A percentile compares a stretch with the other conserved stretches of the same genome.
phyloP scores from a whole-genome alignment of 768 basidiomycete genomes.

The Mycena sanguinolenta region DNA sequence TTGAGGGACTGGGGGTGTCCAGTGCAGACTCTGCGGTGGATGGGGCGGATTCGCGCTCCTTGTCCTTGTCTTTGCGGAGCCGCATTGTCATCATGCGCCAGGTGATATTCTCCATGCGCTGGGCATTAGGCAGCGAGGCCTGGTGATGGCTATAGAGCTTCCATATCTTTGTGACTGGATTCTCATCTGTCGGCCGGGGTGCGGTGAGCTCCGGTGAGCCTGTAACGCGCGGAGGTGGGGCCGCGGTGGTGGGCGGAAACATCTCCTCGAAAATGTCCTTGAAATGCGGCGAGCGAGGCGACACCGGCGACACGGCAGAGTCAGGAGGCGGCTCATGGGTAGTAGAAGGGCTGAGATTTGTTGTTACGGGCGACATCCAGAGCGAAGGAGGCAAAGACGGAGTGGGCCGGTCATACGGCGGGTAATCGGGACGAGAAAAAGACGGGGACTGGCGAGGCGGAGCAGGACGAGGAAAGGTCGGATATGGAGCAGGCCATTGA shows the following conservation, averaged over 20 bases:
- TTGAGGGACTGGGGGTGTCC: slow-evolving; percentile 34
- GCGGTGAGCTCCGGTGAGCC: slow-evolving; percentile 50
- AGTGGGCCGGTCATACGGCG: slow-evolving; percentile 62
- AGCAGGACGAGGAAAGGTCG: slow-evolving; percentile 24
- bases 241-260: slow-evolving; percentile 49
- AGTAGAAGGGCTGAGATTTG: slow-evolving; percentile 53
- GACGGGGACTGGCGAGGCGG: slow-evolving; percentile 24
- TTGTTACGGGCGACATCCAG: slow-evolving; percentile 84
- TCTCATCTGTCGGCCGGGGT: slow-evolving; percentile 11
- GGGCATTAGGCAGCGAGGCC: slow-evolving; percentile 89
- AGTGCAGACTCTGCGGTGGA: slow-evolving; percentile 26
- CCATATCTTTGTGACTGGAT: slow-evolving; percentile 91
- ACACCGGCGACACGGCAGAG: slow-evolving; percentile 56
- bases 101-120: slow-evolving; percentile 97
- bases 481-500: slow-evolving; percentile 33
- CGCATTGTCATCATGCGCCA: slow-evolving; percentile 99
- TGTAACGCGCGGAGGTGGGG: slow-evolving; percentile 47
- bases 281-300: slow-evolving; percentile 72
- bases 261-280: slow-evolving; percentile 82
- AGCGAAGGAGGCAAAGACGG: slow-evolving; percentile 78
- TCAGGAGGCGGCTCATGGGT: slow-evolving; percentile 53
- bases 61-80: slow-evolving; percentile 89
- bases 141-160: slow-evolving; percentile 94
- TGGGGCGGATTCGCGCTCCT: slow-evolving; percentile 68
- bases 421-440: slow-evolving; percentile 39